Percentiles rank a stretch among this genome's conserved stretches.
Conservation (phyloP, 2,329 filamentous ascomycete genomes). For the Sporothrix mexicana region DNA sequence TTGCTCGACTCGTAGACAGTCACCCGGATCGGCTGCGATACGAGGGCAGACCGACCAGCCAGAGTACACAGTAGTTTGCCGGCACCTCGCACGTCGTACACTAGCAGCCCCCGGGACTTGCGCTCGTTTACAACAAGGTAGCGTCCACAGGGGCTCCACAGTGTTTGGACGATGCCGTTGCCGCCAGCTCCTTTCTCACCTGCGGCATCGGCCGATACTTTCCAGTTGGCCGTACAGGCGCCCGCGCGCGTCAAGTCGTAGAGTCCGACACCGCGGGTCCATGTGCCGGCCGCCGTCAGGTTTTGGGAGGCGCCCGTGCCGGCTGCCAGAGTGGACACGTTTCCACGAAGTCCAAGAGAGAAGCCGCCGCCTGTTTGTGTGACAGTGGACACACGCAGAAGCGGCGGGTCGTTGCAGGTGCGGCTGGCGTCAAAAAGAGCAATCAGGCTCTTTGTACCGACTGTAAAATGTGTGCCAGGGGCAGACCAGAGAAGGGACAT, state of each 20-base stretch:
- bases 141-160: conserved; percentile 67
- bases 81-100: conserved; percentile 68
- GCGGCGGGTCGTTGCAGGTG: conserved; percentile 56
- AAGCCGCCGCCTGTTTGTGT: conserved; percentile 63
- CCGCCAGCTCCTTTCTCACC: conserved; percentile 46
- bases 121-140: conserved; percentile 69
- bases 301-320: conserved; percentile 43
- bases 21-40: conserved; percentile 62
- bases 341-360: conserved; percentile 68
- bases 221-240: conserved; percentile 63
- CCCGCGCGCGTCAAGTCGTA: conserved; percentile 65
- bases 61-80: conserved; percentile 63
- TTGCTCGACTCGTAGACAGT: conserved; percentile 55
- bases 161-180: conserved; percentile 65
- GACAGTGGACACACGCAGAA: conserved; percentile 62
- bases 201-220: conserved; percentile 61
- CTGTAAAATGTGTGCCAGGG: conserved; percentile 65
- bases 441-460: conserved; percentile 63
- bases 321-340: conserved; percentile 57
- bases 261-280: conserved; percentile 66
- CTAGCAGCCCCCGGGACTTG: conserved; percentile 58
- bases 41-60: conserved; percentile 55
- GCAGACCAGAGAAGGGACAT: conserved; percentile 62
- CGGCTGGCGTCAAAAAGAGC: conserved; percentile 65
- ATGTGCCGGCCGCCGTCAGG: conserved; percentile 66